Evolutionary conservation across 1,139 yeast genomes (phyloP).

Genomic region (Lodderomyces jiufengensis): DNA sequence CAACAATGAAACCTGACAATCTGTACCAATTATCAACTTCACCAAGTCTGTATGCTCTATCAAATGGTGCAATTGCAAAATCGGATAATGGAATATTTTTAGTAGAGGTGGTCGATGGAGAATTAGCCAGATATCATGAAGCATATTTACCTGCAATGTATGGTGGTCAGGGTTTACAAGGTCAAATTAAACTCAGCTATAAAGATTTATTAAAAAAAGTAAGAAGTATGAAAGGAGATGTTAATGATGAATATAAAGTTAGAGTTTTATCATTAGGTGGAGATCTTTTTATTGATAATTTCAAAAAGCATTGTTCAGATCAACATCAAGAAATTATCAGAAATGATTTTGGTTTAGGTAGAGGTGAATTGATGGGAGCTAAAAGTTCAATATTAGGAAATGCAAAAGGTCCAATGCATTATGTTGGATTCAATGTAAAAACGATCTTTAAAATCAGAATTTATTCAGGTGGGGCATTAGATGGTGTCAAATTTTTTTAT

Average conservation of each 20-base stretch:
- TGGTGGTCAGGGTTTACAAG: constrained; percentile 60
- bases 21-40: constrained; percentile 19
- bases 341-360: constrained; percentile 42
- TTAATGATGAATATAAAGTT: constrained; percentile 40
- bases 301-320: constrained; percentile 21
- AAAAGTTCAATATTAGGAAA: constrained; percentile 47
- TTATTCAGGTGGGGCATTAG: constrained; percentile 71
- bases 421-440: constrained; percentile 30
- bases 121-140: constrained; percentile 58
- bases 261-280: constrained; percentile 47
- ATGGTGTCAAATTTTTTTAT: constrained; percentile 53
- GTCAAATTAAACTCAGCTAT: constrained; percentile 47
- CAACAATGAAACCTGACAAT: constrained; percentile 22
- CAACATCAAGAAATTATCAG: constrained; percentile 18
- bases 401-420: constrained; percentile 17
- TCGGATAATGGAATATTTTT: constrained; percentile 68
- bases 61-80: constrained; percentile 46
- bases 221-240: constrained; percentile 26
- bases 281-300: constrained; percentile 31
- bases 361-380: constrained; percentile 38
- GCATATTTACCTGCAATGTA: constrained; percentile 55
- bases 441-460: constrained; percentile 50
- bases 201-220: constrained; percentile 34
- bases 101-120: constrained; percentile 62
- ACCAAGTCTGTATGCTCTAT: constrained; percentile 26